A percentile compares a stretch with the other conserved stretches of the same genome.
Evolutionary conservation across 306 rosid genomes (phyloP).

Genomic region (Corylus americana): DNA sequence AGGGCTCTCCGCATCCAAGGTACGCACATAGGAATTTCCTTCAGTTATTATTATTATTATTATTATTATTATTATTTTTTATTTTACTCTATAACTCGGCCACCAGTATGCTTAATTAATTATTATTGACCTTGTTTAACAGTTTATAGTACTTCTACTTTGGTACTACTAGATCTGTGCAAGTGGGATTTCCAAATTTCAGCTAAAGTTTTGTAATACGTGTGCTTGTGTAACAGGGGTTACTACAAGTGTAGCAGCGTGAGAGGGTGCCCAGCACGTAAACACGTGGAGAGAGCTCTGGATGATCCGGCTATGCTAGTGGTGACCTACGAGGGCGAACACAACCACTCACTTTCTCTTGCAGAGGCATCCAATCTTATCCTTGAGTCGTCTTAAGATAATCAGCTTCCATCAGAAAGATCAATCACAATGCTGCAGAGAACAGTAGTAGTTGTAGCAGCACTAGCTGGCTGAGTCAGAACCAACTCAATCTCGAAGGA

Average conservation of each 20-base stretch:
- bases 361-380: conserved; percentile 74
- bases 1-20: conserved; percentile 96
- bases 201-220: neutral
- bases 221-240: conserved; percentile 48
- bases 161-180: neutral
- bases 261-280: conserved; percentile 94
- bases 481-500: conserved; percentile 48
- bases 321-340: conserved; percentile 93
- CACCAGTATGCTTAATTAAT: neutral
- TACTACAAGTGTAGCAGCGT: conserved; percentile 98
- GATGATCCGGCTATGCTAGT: conserved; percentile 88
- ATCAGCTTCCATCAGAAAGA: neutral
- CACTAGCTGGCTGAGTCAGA: conserved; percentile 27
- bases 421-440: neutral
- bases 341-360: conserved; percentile 71
- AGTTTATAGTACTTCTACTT: neutral
- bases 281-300: conserved; percentile 89
- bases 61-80: neutral
- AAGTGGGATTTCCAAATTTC: no score
- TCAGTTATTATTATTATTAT: no score
- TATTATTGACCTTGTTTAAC: neutral
- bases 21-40: conserved; percentile 1
- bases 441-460: conserved; percentile 28
- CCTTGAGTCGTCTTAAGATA: conserved; percentile 67
- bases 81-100: neutral